A percentile compares a stretch with the other conserved stretches of the same genome.
Evolutionary conservation across 768 basidiomycete genomes (phyloP).

Genomic region (Dioszegia hungarica): DNA sequence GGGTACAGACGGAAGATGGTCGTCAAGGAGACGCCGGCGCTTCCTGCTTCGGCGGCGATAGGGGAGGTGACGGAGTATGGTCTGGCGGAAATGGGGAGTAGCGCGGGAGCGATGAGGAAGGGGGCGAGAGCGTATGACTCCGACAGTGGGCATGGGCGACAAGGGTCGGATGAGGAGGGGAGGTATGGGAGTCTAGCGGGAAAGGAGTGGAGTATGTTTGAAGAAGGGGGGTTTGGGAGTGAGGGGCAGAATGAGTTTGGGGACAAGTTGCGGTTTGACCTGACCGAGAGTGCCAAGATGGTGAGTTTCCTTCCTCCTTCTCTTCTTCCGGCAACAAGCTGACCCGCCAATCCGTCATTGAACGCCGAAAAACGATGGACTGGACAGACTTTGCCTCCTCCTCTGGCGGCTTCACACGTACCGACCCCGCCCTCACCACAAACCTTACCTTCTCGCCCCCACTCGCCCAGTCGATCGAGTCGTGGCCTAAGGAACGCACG

Average conservation of each 20-base stretch:
- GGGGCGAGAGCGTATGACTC: too few relatives aligned
- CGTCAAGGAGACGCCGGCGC: constrained; percentile 27
- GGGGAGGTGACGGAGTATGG: neutral
- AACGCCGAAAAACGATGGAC: constrained; percentile 75
- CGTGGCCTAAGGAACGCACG: constrained; percentile 70
- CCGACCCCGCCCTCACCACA: constrained; percentile 67
- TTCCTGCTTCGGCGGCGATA: constrained; percentile 6
- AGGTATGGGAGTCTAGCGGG: constrained; percentile 77
- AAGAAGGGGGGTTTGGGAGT: constrained; percentile 70
- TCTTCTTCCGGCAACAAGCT: neutral
- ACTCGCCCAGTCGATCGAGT: constrained; percentile 58
- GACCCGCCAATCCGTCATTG: constrained; percentile 51
- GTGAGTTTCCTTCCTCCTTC: constrained; percentile 49
- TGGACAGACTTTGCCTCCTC: constrained; percentile 80
- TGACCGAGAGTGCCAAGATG: constrained; percentile 78
- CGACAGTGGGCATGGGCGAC: too few relatives aligned
- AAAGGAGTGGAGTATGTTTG: constrained; percentile 87
- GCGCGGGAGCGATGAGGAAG: too few relatives aligned
- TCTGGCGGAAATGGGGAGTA: neutral
- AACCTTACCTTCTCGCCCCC: constrained; percentile 74
- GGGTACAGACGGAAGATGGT: constrained; percentile 21
- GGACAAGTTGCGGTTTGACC: constrained; percentile 74
- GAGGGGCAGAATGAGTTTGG: constrained; percentile 32
- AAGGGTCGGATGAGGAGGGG: constrained; percentile 54
- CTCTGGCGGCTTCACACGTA: constrained; percentile 70